These are phyloP conservation scores for Gracilariopsis chorda DNA, from an alignment of 23 red algal genomes.

Conservation along the genomic window DNA sequence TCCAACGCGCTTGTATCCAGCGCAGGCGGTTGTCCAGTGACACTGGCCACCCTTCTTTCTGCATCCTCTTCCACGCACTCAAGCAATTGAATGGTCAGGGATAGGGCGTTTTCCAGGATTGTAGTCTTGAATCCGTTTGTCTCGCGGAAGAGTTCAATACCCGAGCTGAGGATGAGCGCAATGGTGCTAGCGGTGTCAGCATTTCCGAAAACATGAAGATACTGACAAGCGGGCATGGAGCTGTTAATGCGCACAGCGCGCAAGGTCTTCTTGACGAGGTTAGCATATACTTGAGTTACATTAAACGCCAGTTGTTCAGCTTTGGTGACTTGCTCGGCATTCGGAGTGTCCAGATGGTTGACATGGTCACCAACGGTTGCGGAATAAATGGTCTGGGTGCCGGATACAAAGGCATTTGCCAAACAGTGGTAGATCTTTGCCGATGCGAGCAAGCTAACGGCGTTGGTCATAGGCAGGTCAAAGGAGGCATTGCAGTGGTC, in stretches of 20 bases:
- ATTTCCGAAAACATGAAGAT: neutral
- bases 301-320: constrained; percentile 33
- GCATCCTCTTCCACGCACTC: constrained; percentile 5
- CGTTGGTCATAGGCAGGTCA: constrained; percentile 11
- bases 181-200: neutral
- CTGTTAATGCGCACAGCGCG: constrained; percentile 4
- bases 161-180: neutral
- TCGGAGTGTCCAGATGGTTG: neutral
- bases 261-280: constrained; percentile 34
- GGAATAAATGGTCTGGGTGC: constrained; percentile 20
- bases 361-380: neutral
- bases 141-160: constrained; percentile 36
- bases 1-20: constrained; percentile 14
- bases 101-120: neutral
- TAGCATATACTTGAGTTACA: constrained; percentile 1
- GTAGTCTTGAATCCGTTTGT: neutral
- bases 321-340: neutral
- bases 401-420: constrained; percentile 14
- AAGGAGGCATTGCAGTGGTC: constrained; percentile 31
- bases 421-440: neutral
- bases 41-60: constrained; percentile 2
- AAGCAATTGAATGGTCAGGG: neutral
- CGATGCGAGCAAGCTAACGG: neutral
- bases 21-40: constrained; percentile 3
- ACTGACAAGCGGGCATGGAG: neutral